Evolutionary conservation across 1,139 yeast genomes (phyloP), one percentile per base, ranked within the genome.

Genomic region (Yamadazyma songkhlaensis): DNA sequence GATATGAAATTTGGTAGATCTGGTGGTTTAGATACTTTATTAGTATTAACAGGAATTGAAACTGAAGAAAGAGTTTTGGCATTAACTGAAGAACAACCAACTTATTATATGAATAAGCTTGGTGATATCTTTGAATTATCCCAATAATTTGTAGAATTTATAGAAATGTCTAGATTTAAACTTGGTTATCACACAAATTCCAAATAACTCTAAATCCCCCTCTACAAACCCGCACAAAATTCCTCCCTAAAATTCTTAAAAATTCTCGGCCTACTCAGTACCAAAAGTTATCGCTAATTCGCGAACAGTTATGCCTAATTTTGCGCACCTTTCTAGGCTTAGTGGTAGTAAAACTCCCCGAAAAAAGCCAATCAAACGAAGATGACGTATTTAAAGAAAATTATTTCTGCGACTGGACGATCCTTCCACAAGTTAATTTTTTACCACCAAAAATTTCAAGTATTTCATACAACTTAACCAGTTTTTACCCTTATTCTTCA

Each of bases 41-140:
- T 92, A 53, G 97, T 92, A 3, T 73, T 92, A 40, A 84, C 95
- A 1, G 98, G 98, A 1, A 89, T 92, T 42, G 96, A 89, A 54
- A 79, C 81, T 2, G 94, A 82, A 51, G 75, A 72, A 25, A 69
- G 72, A 29, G 81, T 83, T 2, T 48, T 67, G 38, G 58, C 57
- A 4, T 62, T 61, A 26, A 62, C 59, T 9, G 58, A 62, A 6
- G 70, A 73, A 10, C 65, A 69, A 6, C 97, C 97, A 6, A 77
- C 82, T 14, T 86, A 67, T 54, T 49, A 46, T 31, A 85, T 90
- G 30, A 73, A 75, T 31, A 81, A 79, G 50, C 65, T 92, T 29
- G 97, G 96, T 14, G 89, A 83, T 22, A 22, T 38, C 12, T 25
- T 23, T 22, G 38, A 38, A 29, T 38, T 38, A 12, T 6, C 20